phyloP scores from a whole-genome alignment of 768 basidiomycete genomes.

The Symmetrospora coprosmae region DNA sequence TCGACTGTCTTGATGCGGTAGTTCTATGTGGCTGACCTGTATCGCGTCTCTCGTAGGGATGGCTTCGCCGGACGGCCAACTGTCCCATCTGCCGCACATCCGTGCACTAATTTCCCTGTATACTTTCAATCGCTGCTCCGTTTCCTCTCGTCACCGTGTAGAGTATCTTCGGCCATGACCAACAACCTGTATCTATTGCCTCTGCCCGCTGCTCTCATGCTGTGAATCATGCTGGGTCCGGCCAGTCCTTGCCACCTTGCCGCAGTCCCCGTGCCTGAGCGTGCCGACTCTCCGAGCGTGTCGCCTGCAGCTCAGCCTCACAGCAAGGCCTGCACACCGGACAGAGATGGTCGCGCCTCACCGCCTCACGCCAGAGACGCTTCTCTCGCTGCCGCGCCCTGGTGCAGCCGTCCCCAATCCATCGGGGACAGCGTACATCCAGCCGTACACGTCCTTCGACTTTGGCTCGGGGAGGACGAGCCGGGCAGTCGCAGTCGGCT shows the following conservation, averaged over 20 bases:
- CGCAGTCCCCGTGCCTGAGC: background rate
- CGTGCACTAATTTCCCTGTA: no score
- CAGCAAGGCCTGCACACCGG: background rate
- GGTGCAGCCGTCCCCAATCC: conserved; percentile 13
- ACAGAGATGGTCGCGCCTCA: background rate
- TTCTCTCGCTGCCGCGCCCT: conserved; percentile 29
- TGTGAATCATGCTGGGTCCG: background rate
- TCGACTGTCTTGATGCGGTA: no score
- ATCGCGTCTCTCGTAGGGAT: no score
- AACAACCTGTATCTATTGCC: no score
- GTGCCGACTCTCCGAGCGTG: background rate
- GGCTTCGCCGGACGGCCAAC: no score
- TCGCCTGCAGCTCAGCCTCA: background rate
- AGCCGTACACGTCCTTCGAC: conserved; percentile 21
- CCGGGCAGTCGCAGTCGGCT: conserved; percentile 12
- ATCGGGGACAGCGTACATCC: conserved; percentile 19
- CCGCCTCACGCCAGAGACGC: conserved; percentile 17
- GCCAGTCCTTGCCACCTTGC: background rate
- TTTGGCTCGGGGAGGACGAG: conserved; percentile 3
- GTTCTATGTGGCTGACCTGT: no score
- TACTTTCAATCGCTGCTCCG: no score
- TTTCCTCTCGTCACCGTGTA: no score
- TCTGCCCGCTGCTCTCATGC: no score
- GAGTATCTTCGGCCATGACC: no score
- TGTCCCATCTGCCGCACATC: no score